Evolutionary conservation across 345 rosid genomes (phyloP), one percentile per base, ranked within the genome.

Genomic region (Leavenworthia alabamica): DNA sequence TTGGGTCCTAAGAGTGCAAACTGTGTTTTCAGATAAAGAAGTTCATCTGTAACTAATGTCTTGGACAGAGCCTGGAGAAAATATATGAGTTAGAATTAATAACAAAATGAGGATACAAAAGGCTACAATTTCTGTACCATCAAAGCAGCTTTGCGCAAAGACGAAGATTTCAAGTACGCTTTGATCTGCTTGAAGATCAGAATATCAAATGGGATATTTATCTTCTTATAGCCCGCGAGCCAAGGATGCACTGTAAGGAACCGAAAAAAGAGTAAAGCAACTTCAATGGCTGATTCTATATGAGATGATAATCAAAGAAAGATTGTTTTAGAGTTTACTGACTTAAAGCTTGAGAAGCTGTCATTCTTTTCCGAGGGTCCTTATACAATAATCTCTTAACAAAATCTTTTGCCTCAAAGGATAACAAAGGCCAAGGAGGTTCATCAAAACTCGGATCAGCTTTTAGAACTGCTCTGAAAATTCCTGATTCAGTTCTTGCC

Each of bases 401-500:
- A 71, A 93, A 93, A 73, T 90, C 97, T 73, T 78, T 90, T 13
- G 95, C 96, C 60, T 87, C 95, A 4, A 77, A 71, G 68, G 99
- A 89, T 63, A 90, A 31, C 26, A 87, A 79, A 62, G 96, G 87
- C 99, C 99, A 93, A 41, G 99, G 90, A 42, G 79, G 83, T 62
- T 87, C 96, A 59, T 81, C 83, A 33, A 93, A 93, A 75, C 82
- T 79, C 1, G 95, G 99, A 68, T 84, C 97, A 63, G 92, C 85
- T 78, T 90, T 93, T 69, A 90, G 75, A 64, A 93, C 96, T 4
- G 96, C 80, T 32, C 89, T 83, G 60, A 90, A 93, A 56, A 93
- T 88, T 52, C 96, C 97, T 27, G 99, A 90, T 75, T 93, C 97
- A 6, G 92, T 93, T 66, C 89, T 78, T 22, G 99, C 96, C 99